Percentiles rank a stretch among this genome's conserved stretches.
Evolutionary conservation across 2,329 filamentous ascomycete genomes (phyloP).

Genomic region (Trichoderma aggressivum): DNA sequence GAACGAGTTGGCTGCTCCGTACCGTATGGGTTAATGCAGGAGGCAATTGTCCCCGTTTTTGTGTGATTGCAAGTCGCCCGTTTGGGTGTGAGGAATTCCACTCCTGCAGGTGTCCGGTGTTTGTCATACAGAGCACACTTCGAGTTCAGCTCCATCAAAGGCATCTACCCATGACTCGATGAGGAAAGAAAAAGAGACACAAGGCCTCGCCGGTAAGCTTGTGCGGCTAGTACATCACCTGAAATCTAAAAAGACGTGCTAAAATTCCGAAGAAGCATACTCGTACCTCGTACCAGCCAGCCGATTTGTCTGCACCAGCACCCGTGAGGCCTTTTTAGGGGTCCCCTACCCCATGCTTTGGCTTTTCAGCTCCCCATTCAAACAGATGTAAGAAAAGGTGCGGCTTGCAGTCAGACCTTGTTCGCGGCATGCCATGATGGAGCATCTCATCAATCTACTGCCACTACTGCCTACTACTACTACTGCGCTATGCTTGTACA

Average conservation of each 20-base stretch:
- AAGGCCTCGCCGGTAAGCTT: neutral
- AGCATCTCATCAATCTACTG: neutral
- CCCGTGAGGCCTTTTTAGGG: neutral
- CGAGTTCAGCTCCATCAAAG: neutral
- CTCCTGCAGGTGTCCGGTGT: conserved; percentile 12
- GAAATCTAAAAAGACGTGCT: neutral
- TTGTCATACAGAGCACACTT: conserved; percentile 14
- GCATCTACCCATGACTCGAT: neutral
- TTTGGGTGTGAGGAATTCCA: neutral
- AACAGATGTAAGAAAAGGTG: neutral
- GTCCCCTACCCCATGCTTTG: neutral
- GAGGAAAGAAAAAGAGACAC: neutral
- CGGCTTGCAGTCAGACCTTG: neutral
- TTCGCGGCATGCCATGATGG: neutral
- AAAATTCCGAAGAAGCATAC: conserved; percentile 4
- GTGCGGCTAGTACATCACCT: neutral
- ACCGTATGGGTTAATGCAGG: conserved; percentile 4
- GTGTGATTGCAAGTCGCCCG: conserved; percentile 1
- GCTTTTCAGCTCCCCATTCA: neutral
- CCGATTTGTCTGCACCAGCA: neutral
- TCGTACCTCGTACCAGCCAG: neutral
- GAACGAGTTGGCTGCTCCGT: conserved; percentile 10
- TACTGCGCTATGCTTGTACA: neutral
- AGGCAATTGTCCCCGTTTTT: conserved; percentile 1
- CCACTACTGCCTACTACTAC: too few relatives aligned